Evolutionary conservation across 2,329 filamentous ascomycete species (phyloP), one percentile per base, ranked within the genome.

Genomic region (Cladosporium sp.): DNA sequence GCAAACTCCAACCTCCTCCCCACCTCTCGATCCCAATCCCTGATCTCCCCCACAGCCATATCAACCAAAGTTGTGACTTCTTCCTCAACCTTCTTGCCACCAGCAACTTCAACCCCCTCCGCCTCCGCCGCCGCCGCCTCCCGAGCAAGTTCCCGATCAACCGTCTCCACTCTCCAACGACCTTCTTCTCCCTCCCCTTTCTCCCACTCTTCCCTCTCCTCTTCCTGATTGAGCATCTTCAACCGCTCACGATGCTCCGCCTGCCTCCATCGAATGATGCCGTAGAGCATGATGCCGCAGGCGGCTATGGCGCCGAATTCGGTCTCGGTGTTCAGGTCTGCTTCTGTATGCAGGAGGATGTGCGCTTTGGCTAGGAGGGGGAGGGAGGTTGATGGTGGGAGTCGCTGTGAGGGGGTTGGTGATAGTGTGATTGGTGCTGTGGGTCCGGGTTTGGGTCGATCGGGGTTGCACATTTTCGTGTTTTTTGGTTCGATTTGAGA

Each of bases 271-370:
- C 8, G 11, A 9, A 34, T 22, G 13, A 34, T 27, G 9, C 43
- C 43, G 43, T 37, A 45, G 13, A 37, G 1, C 29, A 37, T 45
- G 32, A 45, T 27, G 7, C 43, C 43, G 43, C 43, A 45, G 13
- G 32, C 43, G 4, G 43, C 30, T 29, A 45, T 37, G 29, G 30
- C 19, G 30, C 32, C 30, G 32, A 24, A 45, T 12, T 24, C 19
- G 7, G 30, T 27, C 32, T 15, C 18, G 7, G 19, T 24, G 7
- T 5, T n/a, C 4, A 45, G 8, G 32, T 37, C 20, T 5, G 32
- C 29, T n/a, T 20, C 7, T 2, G 43, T 22, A 30, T 32, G 43
- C 27, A 36, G 32, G 19, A 45, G 43, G 20, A 37, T 37, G 43
- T 45, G 43, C 6, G 43, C 43, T 30, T 34, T 34, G 30, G 30